phyloP scores from a whole-genome alignment of 2,329 filamentous ascomycete genomes.

The Alternaria ventricosa region DNA sequence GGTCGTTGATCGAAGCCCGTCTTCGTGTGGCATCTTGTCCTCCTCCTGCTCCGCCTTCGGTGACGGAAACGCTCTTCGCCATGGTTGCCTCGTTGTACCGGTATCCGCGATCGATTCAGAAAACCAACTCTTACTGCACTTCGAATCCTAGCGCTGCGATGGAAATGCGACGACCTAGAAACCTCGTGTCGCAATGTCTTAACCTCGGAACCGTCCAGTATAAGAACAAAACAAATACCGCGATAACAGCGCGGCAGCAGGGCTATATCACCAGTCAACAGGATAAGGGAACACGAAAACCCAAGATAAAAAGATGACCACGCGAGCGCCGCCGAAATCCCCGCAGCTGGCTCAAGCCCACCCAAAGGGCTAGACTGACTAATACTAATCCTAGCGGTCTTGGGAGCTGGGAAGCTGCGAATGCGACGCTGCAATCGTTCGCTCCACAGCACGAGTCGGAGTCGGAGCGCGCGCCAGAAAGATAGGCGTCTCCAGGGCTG shows the following conservation, averaged over 20 bases:
- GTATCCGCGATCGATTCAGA: not conserved
- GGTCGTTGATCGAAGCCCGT: constrained; percentile 36
- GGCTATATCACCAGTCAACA: not conserved
- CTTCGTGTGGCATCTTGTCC: constrained; percentile 10
- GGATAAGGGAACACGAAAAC: not conserved
- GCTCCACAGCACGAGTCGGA: constrained; percentile 6
- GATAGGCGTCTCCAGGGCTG: not conserved
- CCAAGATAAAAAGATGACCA: not conserved
- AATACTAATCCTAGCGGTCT: not conserved
- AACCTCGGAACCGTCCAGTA: not conserved
- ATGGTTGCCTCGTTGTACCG: constrained; percentile 5
- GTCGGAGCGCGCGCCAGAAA: not conserved
- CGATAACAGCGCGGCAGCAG: not conserved
- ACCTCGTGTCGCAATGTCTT: not conserved
- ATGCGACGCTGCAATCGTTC: constrained; percentile 12
- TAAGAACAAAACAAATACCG: not conserved
- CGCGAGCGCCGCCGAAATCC: not conserved
- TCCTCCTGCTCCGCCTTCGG: constrained; percentile 19
- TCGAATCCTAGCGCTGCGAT: not conserved
- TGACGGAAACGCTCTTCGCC: constrained; percentile 27
- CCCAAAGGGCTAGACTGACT: constrained; percentile 5
- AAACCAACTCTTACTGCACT: constrained; percentile 1
- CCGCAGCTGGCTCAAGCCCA: constrained; percentile 6
- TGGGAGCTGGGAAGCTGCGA: not conserved
- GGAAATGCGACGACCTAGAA: not conserved